Conservation (phyloP, 768 basidiomycete species). For the Termitomyces sp. region DNA sequence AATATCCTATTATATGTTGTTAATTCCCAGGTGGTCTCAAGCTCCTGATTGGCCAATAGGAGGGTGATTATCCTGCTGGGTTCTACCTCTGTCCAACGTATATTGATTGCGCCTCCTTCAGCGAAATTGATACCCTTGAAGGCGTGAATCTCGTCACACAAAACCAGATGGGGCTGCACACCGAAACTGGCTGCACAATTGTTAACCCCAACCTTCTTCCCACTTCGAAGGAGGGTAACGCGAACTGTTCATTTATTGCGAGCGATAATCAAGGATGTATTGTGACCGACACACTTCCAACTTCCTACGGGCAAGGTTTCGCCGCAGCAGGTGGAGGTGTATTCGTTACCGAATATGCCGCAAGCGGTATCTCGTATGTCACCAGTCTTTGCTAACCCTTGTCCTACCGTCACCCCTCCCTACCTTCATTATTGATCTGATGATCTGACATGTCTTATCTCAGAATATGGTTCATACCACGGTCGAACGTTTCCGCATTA, state of each 20-base stretch:
- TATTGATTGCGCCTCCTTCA: constrained; percentile 8
- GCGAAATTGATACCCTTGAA: constrained; percentile 79
- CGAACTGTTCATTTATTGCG: constrained; percentile 50
- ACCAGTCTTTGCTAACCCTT: neutral
- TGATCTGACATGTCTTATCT: neutral
- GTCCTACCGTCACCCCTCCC: neutral
- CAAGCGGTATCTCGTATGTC: constrained; percentile 57
- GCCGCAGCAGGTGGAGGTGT: constrained; percentile 65
- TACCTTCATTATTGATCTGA: neutral
- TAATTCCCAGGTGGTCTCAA: constrained; percentile 38
- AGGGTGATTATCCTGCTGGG: constrained; percentile 30
- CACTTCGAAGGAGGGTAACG: constrained; percentile 43
- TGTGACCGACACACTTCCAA: constrained; percentile 44
- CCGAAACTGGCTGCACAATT: constrained; percentile 53
- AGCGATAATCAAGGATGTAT: constrained; percentile 64
- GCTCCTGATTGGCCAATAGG: constrained; percentile 57
- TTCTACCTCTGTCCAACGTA: neutral
- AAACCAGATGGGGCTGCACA: constrained; percentile 73
- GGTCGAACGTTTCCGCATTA: constrained; percentile 40
- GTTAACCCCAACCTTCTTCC: constrained; percentile 44
- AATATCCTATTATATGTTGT: neutral
- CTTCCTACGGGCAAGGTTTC: constrained; percentile 64
- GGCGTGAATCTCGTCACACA: constrained; percentile 63
- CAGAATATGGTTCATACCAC: constrained; percentile 63
- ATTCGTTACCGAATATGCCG: constrained; percentile 69